phyloP scores from a whole-genome alignment of 1,139 yeast species.

The Yamadazyma spencermartinsiae region DNA sequence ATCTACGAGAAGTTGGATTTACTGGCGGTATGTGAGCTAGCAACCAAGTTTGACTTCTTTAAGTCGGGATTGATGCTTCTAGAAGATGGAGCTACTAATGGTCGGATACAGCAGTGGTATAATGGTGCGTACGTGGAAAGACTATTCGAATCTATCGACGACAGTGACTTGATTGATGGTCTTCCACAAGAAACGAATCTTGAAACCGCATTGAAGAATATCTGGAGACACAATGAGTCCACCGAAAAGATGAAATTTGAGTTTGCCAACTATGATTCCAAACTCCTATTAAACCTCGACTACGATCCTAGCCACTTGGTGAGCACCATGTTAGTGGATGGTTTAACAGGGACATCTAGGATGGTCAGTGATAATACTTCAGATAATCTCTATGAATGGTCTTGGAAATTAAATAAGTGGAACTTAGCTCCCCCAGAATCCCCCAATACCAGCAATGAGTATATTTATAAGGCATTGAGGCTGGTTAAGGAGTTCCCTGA shows the following conservation, averaged over 20 bases:
- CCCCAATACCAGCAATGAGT: constrained; percentile 37
- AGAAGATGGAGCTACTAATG: constrained; percentile 41
- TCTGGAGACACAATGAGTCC: constrained; percentile 36
- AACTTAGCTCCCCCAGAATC: constrained; percentile 50
- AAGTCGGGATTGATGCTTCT: constrained; percentile 54
- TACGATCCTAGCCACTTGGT: constrained; percentile 20
- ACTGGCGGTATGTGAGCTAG: constrained; percentile 29
- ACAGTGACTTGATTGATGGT: constrained; percentile 63
- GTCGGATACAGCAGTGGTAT: constrained; percentile 6
- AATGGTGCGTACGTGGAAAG: constrained; percentile 24
- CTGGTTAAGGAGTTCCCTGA: constrained; percentile 32
- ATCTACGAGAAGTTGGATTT: constrained; percentile 39
- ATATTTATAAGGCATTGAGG: constrained; percentile 50
- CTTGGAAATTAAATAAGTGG: constrained; percentile 78
- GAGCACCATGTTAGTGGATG: constrained; percentile 42
- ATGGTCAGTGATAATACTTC: constrained; percentile 19
- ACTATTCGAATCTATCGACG: constrained; percentile 54
- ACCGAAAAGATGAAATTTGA: constrained; percentile 50
- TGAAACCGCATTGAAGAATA: constrained; percentile 46
- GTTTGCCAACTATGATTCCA: constrained; percentile 58
- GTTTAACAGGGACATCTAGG: constrained; percentile 51
- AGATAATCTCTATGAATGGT: constrained; percentile 41
- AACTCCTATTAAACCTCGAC: constrained; percentile 20
- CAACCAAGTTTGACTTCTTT: constrained; percentile 35
- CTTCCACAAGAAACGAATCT: constrained; percentile 59